Evolutionary conservation across 2,329 filamentous ascomycete species (phyloP).

Genomic region (Parafenestella ontariensis): DNA sequence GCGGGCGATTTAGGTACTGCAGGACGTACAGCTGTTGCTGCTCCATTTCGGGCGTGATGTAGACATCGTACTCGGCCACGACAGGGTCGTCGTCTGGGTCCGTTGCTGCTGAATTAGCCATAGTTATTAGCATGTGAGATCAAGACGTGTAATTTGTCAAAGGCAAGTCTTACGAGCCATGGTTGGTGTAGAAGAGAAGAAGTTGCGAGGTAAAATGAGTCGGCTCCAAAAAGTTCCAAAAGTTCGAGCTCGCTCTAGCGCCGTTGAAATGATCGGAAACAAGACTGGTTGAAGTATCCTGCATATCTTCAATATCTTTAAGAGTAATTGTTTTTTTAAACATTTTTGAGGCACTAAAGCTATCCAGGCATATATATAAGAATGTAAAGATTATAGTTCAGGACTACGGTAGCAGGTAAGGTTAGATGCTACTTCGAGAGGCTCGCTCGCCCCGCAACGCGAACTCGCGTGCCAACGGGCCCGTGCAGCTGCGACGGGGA

Average conservation of each 20-base stretch:
- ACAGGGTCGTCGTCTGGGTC: constrained; percentile 57
- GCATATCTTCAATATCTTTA: no score
- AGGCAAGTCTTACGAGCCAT: constrained; percentile 38
- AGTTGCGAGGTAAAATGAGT: constrained; percentile 9
- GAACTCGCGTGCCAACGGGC: constrained; percentile 25
- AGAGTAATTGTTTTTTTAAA: no score
- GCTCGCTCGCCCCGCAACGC: constrained; percentile 34
- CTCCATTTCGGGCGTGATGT: constrained; percentile 76
- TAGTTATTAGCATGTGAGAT: constrained; percentile 7
- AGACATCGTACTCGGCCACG: constrained; percentile 75
- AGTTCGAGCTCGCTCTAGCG: constrained; percentile 11
- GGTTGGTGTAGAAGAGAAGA: constrained; percentile 12
- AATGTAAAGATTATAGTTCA: no score
- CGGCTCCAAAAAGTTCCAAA: constrained; percentile 27
- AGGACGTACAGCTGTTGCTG: constrained; percentile 69
- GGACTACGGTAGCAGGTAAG: no score
- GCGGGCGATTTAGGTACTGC: constrained; percentile 83
- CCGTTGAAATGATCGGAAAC: no score
- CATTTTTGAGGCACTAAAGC: no score
- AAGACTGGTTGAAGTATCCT: no score
- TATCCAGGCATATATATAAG: no score
- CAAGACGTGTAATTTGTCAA: constrained; percentile 1
- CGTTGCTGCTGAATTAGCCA: constrained; percentile 20
- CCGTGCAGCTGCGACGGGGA: constrained; percentile 29
- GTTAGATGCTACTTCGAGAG: no score